Evolutionary conservation across 2,329 filamentous ascomycete species (phyloP).

Genomic region (Ceratocystis ficicola): DNA sequence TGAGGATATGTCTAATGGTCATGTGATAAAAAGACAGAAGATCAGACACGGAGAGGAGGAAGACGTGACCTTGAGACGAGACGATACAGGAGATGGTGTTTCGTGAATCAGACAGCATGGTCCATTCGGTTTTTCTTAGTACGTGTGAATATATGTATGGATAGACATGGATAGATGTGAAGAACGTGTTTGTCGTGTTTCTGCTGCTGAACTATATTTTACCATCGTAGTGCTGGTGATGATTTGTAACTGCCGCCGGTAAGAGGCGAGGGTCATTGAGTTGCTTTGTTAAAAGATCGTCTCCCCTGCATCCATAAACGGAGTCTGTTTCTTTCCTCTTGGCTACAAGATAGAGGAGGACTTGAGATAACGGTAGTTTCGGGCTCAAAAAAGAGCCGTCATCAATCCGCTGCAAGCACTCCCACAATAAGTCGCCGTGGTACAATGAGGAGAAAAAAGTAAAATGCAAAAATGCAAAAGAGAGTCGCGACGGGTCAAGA

Average conservation of each 20-base stretch:
- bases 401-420: slow-evolving; percentile 42
- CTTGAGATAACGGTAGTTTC: slow-evolving; percentile 40
- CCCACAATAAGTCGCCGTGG: slow-evolving; percentile 59
- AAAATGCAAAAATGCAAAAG: slow-evolving; percentile 27
- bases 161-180: neutral
- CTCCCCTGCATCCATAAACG: slow-evolving; percentile 62
- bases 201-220: neutral
- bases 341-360: slow-evolving; percentile 63
- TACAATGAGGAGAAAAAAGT: slow-evolving; percentile 47
- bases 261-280: slow-evolving; percentile 55
- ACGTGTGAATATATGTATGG: neutral
- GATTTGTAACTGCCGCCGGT: slow-evolving; percentile 58
- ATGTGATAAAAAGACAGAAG: neutral
- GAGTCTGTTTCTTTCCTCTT: slow-evolving; percentile 44
- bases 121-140: neutral
- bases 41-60: slow-evolving; percentile 25
- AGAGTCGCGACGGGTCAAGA: slow-evolving; percentile 24
- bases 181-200: neutral
- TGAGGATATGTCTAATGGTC: neutral
- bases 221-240: neutral
- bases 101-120: no score
- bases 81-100: no score
- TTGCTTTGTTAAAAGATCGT: slow-evolving; percentile 30
- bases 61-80: no score
- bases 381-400: slow-evolving; percentile 10